Percentiles rank a stretch among this genome's conserved stretches.
Conservation (phyloP, 2,329 filamentous ascomycete species). For the Pyrenophora tritici-repentis region DNA sequence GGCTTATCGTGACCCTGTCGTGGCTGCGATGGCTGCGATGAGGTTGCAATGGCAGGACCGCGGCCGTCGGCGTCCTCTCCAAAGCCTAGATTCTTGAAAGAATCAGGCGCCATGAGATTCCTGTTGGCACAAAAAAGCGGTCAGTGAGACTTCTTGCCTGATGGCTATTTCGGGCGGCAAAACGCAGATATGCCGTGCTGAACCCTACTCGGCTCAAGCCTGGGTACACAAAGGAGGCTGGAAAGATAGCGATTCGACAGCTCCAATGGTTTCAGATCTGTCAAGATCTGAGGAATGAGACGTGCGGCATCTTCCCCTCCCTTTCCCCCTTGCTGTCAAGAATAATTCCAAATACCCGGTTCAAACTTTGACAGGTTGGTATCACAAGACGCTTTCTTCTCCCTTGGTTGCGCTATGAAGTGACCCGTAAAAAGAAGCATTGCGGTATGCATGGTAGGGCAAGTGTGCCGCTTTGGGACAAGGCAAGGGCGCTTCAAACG, state of each 20-base stretch:
- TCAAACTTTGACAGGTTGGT: constrained; percentile 40
- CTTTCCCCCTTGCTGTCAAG: constrained; percentile 28
- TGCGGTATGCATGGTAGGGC: too few relatives aligned
- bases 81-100: constrained; percentile 93
- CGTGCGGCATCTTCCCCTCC: constrained; percentile 10
- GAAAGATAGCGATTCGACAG: constrained; percentile 28
- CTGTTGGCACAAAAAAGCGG: constrained; percentile 43
- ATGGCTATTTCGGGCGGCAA: constrained; percentile 2
- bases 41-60: constrained; percentile 31
- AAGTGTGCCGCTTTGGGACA: background rate
- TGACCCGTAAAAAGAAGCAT: background rate
- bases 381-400: constrained; percentile 29
- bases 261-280: constrained; percentile 33
- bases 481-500: constrained; percentile 41
- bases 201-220: constrained; percentile 13
- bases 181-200: constrained; percentile 11
- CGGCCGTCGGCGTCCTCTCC: constrained; percentile 53
- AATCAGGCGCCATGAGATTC: constrained; percentile 94
- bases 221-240: constrained; percentile 20
- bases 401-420: constrained; percentile 24
- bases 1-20: constrained; percentile 30
- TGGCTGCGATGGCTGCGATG: constrained; percentile 28
- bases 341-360: constrained; percentile 1
- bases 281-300: constrained; percentile 30
- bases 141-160: constrained; percentile 23